Evolutionary conservation across 2,329 filamentous ascomycete species (phyloP), one percentile per base, ranked within the genome.

Genomic region (Diaporthe aspalathi): DNA sequence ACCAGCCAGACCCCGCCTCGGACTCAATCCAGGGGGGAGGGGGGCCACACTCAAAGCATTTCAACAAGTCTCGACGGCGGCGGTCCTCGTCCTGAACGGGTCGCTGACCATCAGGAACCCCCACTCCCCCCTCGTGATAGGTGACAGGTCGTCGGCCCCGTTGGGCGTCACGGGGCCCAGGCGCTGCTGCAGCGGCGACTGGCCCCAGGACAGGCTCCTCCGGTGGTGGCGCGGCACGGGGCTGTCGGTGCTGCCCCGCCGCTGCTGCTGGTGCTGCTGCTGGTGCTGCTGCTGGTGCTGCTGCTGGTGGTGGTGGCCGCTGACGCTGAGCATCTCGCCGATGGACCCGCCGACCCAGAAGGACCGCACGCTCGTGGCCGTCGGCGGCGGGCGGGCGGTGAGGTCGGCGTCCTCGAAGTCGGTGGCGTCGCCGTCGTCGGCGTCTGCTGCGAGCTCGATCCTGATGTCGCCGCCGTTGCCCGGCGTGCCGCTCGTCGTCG

Each of bases 81-180:
- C 88, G 50, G 80, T 88, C 75, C 82, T 83, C 20, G 80, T 80
- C 54, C 80, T 81, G 73, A 84, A 84, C 32, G 80, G 81, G 35
- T 84, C 82, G 3, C 86, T 85, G 50, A 83, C 81, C 81, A 90
- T 88, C 74, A 91, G 78, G 76, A 89, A 88, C 0, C 88, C 87
- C 89, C 89, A 91, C 79, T 91, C 89, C 6, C 87, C 87, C 50
- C 87, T 83, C 11, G 89, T 91, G 29, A 88, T 85, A 7, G 89
- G 89, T 63, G 88, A 90, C 69, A 91, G 88, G 76, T 91, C 89
- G 24, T 89, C 88, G 73, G 87, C 89, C 9, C 81, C 85, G 73
- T 90, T 89, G 1, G 88, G 89, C 70, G 89, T 91, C 79, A 82
- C 78, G 1, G 88, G 86, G 0, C 86, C 88, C 24, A 84, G 74